Percentiles rank a stretch among this genome's conserved stretches.
Evolutionary conservation across 2,329 filamentous ascomycete genomes (phyloP).

Genomic region (Diaporthe sp.): DNA sequence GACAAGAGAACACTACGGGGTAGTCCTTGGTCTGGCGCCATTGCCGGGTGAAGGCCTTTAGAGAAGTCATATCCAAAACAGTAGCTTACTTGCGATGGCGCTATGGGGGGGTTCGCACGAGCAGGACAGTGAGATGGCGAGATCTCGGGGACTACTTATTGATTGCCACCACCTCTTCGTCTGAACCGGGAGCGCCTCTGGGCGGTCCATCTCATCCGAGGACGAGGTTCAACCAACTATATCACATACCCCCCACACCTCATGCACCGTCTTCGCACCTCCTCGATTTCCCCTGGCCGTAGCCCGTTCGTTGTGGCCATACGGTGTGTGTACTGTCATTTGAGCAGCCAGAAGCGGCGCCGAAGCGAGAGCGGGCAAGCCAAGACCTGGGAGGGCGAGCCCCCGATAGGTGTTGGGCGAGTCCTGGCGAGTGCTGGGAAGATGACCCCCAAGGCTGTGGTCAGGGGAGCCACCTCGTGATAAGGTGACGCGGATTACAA

Average conservation of each 20-base stretch:
- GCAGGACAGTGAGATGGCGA: constrained; percentile 2
- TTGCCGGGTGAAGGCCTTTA: constrained; percentile 16
- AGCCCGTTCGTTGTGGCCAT: constrained; percentile 7
- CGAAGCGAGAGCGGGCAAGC: constrained; percentile 22
- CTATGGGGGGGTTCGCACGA: constrained; percentile 6
- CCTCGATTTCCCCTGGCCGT: constrained; percentile 16
- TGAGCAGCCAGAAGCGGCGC: background rate
- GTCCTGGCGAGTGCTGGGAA: constrained; percentile 20
- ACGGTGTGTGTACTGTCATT: constrained; percentile 29
- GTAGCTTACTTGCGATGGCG: constrained; percentile 9
- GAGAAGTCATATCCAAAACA: constrained; percentile 29
- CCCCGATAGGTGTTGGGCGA: constrained; percentile 18
- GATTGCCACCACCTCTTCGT: constrained; percentile 18
- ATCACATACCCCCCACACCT: constrained; percentile 26
- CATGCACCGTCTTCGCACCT: constrained; percentile 28
- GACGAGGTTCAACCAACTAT: constrained; percentile 22
- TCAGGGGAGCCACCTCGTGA: constrained; percentile 24
- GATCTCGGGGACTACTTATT: constrained; percentile 30
- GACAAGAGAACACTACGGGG: constrained; percentile 18
- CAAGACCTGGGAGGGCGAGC: constrained; percentile 28
- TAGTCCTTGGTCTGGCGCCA: constrained; percentile 28
- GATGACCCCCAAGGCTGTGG: constrained; percentile 26
- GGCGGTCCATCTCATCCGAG: constrained; percentile 2
- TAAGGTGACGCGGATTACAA: constrained; percentile 29
- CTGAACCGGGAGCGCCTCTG: constrained; percentile 9